Percentiles rank a stretch among this genome's conserved stretches.
Evolutionary conservation across 306 rosid species (phyloP).

Genomic region (Myrica gale): DNA sequence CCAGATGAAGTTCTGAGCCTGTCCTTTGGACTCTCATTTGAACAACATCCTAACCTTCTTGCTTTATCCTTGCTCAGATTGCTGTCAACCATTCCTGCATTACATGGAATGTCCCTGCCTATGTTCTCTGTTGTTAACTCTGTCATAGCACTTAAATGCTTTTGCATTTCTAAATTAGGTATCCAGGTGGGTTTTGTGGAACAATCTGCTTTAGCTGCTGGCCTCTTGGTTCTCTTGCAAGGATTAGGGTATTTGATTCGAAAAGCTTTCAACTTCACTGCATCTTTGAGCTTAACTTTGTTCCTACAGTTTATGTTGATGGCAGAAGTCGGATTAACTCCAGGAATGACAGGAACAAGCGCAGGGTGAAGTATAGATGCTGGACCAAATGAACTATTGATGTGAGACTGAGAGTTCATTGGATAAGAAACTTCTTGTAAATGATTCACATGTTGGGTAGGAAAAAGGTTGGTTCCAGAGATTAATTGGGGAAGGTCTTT

Average conservation of each 20-base stretch:
- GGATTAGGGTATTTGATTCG: conserved; percentile 46
- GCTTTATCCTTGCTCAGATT: conserved; percentile 38
- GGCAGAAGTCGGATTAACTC: conserved; percentile 36
- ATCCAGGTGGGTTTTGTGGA: conserved; percentile 44
- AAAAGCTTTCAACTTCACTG: conserved; percentile 48
- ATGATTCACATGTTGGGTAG: conserved; percentile 44
- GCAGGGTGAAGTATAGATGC: conserved; percentile 47
- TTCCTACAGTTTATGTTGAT: conserved; percentile 33
- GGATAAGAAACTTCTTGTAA: conserved; percentile 43
- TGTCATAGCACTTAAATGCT: conserved; percentile 32
- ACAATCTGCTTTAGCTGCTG: conserved; percentile 39
- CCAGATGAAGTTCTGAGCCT: conserved; percentile 36
- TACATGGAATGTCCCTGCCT: conserved; percentile 33
- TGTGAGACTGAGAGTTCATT: conserved; percentile 42
- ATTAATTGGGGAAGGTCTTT: conserved; percentile 46
- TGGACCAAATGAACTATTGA: conserved; percentile 35
- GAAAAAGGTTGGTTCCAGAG: conserved; percentile 41
- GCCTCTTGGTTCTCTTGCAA: conserved; percentile 47
- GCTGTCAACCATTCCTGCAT: conserved; percentile 30
- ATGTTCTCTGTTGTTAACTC: conserved; percentile 37
- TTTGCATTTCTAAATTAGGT: conserved; percentile 42
- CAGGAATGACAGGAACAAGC: conserved; percentile 35
- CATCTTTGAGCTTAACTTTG: conserved; percentile 41
- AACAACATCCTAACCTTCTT: conserved; percentile 37
- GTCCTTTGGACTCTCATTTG: conserved; percentile 35